Evolutionary conservation across 805 yeast species (phyloP).

Genomic region (Wickerhamiella azyma): DNA sequence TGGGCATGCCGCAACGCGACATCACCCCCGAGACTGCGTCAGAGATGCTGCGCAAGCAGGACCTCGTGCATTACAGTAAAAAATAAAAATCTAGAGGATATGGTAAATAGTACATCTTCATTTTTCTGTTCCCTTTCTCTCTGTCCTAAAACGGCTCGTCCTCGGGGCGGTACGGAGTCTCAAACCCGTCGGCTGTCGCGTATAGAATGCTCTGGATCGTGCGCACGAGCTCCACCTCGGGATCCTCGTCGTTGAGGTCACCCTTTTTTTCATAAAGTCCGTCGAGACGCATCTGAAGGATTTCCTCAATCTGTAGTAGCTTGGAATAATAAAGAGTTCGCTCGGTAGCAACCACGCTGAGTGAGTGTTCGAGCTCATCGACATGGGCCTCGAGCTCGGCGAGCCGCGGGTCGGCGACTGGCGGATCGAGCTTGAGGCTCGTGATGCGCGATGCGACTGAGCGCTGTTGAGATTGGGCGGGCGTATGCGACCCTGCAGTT

Average conservation of each 20-base stretch:
- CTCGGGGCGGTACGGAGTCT: conserved; percentile 30
- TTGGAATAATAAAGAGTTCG: conserved; percentile 85
- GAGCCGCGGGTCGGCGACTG: conserved; percentile 5
- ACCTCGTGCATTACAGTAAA: conserved; percentile 12
- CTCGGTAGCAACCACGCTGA: conserved; percentile 51
- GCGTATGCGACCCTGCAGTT: conserved; percentile 9
- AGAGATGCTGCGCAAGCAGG: conserved; percentile 29
- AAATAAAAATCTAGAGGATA: too few species aligned
- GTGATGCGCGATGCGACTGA: conserved; percentile 11
- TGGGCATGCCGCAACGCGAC: conserved; percentile 50
- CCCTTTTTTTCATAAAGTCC: conserved; percentile 32
- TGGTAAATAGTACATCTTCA: too few species aligned
- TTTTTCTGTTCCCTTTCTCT: too few species aligned
- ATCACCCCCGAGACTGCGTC: conserved; percentile 59
- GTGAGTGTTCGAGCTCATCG: conserved; percentile 35
- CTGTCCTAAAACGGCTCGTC: conserved; percentile 19
- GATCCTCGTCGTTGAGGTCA: conserved; percentile 20
- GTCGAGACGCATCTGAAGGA: conserved; percentile 52
- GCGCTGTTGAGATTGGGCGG: too few species aligned
- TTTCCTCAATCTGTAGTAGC: conserved; percentile 73
- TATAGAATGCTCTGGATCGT: conserved; percentile 67
- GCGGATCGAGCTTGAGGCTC: background rate
- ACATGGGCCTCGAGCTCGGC: conserved; percentile 32
- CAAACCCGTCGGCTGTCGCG: conserved; percentile 74
- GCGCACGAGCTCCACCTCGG: conserved; percentile 30